A percentile compares a stretch with the other conserved stretches of the same genome.
phyloP scores from a whole-genome alignment of 768 basidiomycete genomes.

The Kwoniella sp. region DNA sequence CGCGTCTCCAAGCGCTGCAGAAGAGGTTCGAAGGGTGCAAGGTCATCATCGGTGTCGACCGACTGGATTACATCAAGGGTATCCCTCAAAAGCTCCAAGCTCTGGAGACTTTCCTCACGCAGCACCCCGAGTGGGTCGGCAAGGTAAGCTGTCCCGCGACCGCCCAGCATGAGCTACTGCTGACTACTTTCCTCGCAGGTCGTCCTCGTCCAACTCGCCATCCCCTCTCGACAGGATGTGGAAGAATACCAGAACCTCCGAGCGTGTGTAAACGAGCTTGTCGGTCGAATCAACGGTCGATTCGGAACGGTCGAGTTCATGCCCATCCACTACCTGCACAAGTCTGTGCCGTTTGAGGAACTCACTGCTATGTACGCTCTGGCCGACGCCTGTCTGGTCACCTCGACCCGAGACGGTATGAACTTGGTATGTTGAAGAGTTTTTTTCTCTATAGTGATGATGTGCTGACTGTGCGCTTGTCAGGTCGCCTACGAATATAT shows the following conservation, averaged over 20 bases:
- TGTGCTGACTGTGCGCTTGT: background rate
- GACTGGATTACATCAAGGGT: constrained; percentile 99
- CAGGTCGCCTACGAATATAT: constrained; percentile 99
- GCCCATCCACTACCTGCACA: constrained; percentile 99
- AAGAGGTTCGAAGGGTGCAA: constrained; percentile 90
- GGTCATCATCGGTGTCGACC: constrained; percentile 96
- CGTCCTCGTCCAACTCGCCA: constrained; percentile 92
- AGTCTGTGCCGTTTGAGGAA: constrained; percentile 85
- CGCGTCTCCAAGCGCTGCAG: constrained; percentile 74
- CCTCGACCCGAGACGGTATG: constrained; percentile 96
- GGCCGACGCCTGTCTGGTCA: constrained; percentile 92
- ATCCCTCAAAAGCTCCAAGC: constrained; percentile 97
- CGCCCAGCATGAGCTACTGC: no score
- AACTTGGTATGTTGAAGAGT: constrained; percentile 67
- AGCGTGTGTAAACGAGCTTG: constrained; percentile 92
- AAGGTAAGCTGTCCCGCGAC: constrained; percentile 57
- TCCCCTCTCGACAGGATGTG: constrained; percentile 95
- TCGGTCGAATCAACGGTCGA: constrained; percentile 95
- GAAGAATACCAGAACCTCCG: constrained; percentile 99
- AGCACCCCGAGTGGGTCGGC: constrained; percentile 99
- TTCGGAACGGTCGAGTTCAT: constrained; percentile 99
- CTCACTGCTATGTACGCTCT: constrained; percentile 96
- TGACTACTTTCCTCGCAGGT: no score
- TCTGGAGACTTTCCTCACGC: constrained; percentile 89
- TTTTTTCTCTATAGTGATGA: constrained; percentile 4